Conservation (phyloP, 1,284 basidiomycete genomes). For the Trametes sp. region DNA sequence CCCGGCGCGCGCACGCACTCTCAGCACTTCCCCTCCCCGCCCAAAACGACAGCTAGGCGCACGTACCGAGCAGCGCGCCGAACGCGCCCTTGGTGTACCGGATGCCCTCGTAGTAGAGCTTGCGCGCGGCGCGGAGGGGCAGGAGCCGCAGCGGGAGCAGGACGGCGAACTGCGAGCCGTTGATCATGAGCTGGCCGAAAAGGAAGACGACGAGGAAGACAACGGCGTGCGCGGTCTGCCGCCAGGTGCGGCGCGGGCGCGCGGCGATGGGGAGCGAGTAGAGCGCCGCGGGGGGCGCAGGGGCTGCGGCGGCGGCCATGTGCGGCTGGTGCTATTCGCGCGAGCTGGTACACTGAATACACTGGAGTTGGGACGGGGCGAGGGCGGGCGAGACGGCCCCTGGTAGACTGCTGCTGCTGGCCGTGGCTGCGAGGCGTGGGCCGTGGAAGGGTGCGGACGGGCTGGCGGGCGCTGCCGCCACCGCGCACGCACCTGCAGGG, state of each 20-base stretch:
- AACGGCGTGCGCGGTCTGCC: conserved; percentile 57
- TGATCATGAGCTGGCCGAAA: conserved; percentile 71
- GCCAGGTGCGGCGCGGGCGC: conserved; percentile 66
- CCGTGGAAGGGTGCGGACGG: neutral
- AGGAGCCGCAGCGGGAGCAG: conserved; percentile 70
- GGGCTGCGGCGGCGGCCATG: conserved; percentile 12
- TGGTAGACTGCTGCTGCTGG: neutral
- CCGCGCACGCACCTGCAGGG: conserved; percentile 1
- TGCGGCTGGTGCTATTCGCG: neutral
- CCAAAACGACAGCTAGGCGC: neutral
- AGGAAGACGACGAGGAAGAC: conserved; percentile 71
- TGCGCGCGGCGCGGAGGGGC: conserved; percentile 56
- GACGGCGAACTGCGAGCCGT: conserved; percentile 74
- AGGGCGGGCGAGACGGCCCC: neutral
- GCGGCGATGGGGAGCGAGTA: conserved; percentile 65
- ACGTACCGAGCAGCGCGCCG: conserved; percentile 75
- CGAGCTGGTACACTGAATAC: neutral
- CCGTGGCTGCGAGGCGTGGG: neutral
- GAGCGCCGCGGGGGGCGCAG: conserved; percentile 27
- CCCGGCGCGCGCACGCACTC: conserved; percentile 15
- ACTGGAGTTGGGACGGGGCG: neutral
- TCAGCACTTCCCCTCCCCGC: conserved; percentile 1
- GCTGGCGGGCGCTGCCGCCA: neutral
- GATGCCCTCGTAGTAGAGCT: conserved; percentile 71
- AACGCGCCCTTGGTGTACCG: conserved; percentile 87